Conservation (phyloP, 306 rosid genomes). For the Parietaria judaica region DNA sequence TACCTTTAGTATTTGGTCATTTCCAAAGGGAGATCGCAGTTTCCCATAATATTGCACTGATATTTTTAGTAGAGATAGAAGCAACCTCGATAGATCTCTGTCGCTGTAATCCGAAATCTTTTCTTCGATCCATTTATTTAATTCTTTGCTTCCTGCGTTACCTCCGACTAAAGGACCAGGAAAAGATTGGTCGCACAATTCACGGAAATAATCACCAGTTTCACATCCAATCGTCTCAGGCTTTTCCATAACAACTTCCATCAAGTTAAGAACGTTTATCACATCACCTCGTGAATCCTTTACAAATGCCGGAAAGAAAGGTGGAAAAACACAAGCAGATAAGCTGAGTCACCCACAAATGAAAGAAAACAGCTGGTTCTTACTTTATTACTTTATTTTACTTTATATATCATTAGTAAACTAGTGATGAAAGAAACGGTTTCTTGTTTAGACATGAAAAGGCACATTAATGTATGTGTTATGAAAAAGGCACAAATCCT, state of each 20-base stretch:
- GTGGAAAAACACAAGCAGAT: background rate
- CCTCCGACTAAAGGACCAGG: slow-evolving; percentile 84
- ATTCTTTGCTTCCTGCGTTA: slow-evolving; percentile 61
- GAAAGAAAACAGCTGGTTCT: too few relatives aligned
- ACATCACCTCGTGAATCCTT: slow-evolving; percentile 41
- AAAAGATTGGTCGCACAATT: slow-evolving; percentile 56
- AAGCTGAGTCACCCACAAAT: too few relatives aligned
- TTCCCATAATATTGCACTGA: slow-evolving; percentile 70
- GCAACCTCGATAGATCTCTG: slow-evolving; percentile 56
- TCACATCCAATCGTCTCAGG: slow-evolving; percentile 26
- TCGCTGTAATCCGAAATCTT: slow-evolving; percentile 51
- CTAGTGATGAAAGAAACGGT: too few relatives aligned
- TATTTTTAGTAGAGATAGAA: slow-evolving; percentile 66
- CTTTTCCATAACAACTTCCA: slow-evolving; percentile 51
- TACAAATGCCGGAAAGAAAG: slow-evolving; percentile 9
- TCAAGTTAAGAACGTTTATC: slow-evolving; percentile 47
- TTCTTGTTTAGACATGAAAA: background rate
- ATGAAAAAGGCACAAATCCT: slow-evolving; percentile 6
- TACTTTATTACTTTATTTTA: too few relatives aligned
- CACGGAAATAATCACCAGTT: slow-evolving; percentile 46
- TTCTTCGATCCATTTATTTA: slow-evolving; percentile 68
- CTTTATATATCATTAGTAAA: too few relatives aligned
- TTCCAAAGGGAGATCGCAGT: slow-evolving; percentile 73
- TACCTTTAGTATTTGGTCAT: slow-evolving; percentile 48
- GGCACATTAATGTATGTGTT: background rate